Percentiles rank a stretch among this genome's conserved stretches.
These are phyloP conservation scores for Cladochytrium replicatum DNA, from an alignment of 192 early-diverging fungal species.

Conservation along the genomic window DNA sequence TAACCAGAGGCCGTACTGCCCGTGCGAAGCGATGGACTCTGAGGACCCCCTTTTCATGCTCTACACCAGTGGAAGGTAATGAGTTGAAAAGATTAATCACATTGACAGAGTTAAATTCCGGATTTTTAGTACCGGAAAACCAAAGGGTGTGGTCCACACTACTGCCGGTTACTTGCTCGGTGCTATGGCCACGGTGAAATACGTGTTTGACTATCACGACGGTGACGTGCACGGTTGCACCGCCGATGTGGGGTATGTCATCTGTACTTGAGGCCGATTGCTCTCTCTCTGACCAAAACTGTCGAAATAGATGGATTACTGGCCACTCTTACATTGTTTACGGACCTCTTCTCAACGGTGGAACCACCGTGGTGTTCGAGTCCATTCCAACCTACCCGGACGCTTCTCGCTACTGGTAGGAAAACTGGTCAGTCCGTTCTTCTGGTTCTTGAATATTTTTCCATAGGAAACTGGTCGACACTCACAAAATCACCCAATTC, in stretches of 20 bases:
- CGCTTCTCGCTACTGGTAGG: slow-evolving; percentile 41
- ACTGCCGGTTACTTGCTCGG: slow-evolving; percentile 92
- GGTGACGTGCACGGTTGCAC: slow-evolving; percentile 86
- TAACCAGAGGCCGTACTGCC: slow-evolving; percentile 79
- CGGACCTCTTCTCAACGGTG: slow-evolving; percentile 77
- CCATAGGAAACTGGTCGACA: slow-evolving; percentile 72
- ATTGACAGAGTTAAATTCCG: not conserved
- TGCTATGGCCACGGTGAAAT: slow-evolving; percentile 75
- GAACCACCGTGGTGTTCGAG: slow-evolving; percentile 90
- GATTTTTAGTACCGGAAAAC: slow-evolving; percentile 3
- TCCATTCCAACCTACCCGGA: slow-evolving; percentile 89
- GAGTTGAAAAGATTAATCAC: not conserved
- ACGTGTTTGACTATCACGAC: slow-evolving; percentile 89
- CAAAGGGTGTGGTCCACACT: slow-evolving; percentile 77
- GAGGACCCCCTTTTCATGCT: slow-evolving; percentile 95
- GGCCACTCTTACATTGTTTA: slow-evolving; percentile 83
- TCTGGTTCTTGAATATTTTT: slow-evolving; percentile 1
- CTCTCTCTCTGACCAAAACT: not conserved
- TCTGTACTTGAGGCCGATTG: not conserved
- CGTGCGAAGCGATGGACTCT: slow-evolving; percentile 69
- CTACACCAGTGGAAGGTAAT: slow-evolving; percentile 69
- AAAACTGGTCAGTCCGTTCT: slow-evolving; percentile 3
- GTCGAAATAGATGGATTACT: slow-evolving; percentile 35
- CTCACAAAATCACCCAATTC: slow-evolving; percentile 91
- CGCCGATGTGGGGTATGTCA: slow-evolving; percentile 77